Evolutionary conservation across 106 monocot species (phyloP).

Genomic region (Alisma plantagoaquatica): DNA sequence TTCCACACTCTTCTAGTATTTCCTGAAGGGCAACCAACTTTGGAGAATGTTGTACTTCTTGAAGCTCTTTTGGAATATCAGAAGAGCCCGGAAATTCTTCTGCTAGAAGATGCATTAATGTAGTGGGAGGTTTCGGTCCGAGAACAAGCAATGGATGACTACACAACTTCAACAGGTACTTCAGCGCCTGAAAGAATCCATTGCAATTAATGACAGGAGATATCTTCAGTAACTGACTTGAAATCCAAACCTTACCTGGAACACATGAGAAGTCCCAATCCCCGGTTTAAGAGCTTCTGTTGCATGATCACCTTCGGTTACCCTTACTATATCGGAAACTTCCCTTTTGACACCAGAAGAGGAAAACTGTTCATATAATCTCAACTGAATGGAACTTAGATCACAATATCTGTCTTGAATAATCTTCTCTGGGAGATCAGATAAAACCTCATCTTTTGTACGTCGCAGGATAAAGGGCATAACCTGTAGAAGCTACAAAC

Average conservation of each 20-base stretch:
- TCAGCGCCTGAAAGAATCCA: slow-evolving; percentile 55
- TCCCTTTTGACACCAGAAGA: slow-evolving; percentile 63
- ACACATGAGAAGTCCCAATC: slow-evolving; percentile 80
- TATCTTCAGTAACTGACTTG: too few relatives aligned
- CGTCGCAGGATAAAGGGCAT: slow-evolving; percentile 97
- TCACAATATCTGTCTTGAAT: slow-evolving; percentile 98
- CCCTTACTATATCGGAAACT: slow-evolving; percentile 49
- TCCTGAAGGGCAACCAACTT: slow-evolving; percentile 94
- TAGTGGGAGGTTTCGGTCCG: slow-evolving; percentile 56
- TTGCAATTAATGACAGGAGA: background rate
- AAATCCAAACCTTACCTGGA: too few relatives aligned
- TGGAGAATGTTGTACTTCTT: slow-evolving; percentile 78
- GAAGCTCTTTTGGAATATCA: slow-evolving; percentile 54
- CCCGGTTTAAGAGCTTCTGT: slow-evolving; percentile 19
- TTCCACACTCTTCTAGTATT: slow-evolving; percentile 93
- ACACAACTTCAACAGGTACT: slow-evolving; percentile 88
- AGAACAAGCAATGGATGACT: slow-evolving; percentile 98
- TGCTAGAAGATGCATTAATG: slow-evolving; percentile 30
- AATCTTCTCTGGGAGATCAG: slow-evolving; percentile 98
- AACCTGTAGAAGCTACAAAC: slow-evolving; percentile 60
- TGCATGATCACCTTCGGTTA: slow-evolving; percentile 16
- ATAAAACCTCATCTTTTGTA: slow-evolving; percentile 92
- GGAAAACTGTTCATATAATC: slow-evolving; percentile 87
- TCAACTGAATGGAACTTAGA: slow-evolving; percentile 77
- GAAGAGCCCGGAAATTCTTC: slow-evolving; percentile 39